Evolutionary conservation across 768 basidiomycete genomes (phyloP).

Genomic region (Podaxis sp.): DNA sequence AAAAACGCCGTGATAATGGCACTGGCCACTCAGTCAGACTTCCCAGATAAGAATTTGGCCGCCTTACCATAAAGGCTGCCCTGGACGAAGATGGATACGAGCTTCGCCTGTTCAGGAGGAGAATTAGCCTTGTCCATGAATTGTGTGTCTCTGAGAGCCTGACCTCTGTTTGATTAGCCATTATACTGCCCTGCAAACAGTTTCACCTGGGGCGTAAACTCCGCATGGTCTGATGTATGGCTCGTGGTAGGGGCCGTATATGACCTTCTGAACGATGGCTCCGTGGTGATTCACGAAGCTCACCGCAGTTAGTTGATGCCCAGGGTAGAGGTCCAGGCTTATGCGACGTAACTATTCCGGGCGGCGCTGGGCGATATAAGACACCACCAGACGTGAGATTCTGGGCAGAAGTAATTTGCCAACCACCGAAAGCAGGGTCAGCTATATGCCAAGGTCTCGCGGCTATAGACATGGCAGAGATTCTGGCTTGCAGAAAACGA

Average conservation of each 20-base stretch:
- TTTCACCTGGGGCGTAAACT: background rate
- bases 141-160: background rate
- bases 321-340: background rate
- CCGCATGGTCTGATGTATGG: background rate
- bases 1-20: slow-evolving; percentile 16
- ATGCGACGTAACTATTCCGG: too few relatives aligned
- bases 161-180: background rate
- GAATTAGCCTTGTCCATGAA: slow-evolving; percentile 6
- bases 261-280: background rate
- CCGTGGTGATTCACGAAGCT: background rate
- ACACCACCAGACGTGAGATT: too few relatives aligned
- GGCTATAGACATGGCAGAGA: too few relatives aligned
- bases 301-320: background rate
- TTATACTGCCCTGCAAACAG: background rate
- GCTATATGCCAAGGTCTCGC: too few relatives aligned
- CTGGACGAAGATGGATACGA: slow-evolving; percentile 22
- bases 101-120: slow-evolving; percentile 15
- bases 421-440: too few relatives aligned
- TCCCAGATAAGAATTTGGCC: background rate
- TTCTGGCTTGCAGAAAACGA: too few relatives aligned
- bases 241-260: background rate
- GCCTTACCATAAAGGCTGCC: slow-evolving; percentile 21
- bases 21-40: background rate
- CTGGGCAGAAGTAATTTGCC: too few relatives aligned
- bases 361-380: too few relatives aligned